These are phyloP conservation scores for Sanghuangporus weigelae DNA, from an alignment of 1,284 basidiomycete species.

Conservation along the genomic window DNA sequence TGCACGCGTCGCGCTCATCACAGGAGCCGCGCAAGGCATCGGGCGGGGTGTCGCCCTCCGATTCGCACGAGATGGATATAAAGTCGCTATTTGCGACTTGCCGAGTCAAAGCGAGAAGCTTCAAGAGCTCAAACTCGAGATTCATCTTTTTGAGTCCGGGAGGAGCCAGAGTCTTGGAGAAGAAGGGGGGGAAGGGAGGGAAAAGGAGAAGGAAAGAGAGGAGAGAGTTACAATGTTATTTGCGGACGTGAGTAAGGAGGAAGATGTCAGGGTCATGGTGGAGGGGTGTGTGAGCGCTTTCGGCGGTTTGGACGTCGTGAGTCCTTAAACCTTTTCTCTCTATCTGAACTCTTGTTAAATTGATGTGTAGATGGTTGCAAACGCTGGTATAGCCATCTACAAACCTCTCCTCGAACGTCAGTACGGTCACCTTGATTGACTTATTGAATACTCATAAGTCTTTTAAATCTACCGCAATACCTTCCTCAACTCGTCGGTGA, in stretches of 20 bases:
- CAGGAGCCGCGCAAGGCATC: conserved; percentile 23
- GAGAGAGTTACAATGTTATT: background rate
- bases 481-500: background rate
- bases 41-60: conserved; percentile 18
- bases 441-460: background rate
- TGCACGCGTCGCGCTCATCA: conserved; percentile 8
- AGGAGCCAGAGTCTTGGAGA: background rate
- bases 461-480: background rate
- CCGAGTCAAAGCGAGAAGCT: background rate
- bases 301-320: conserved; percentile 18
- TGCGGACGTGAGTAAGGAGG: conserved; percentile 16
- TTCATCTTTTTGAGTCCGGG: background rate
- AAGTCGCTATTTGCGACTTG: conserved; percentile 19
- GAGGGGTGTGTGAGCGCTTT: conserved; percentile 6
- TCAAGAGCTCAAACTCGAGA: background rate
- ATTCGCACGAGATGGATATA: conserved; percentile 19
- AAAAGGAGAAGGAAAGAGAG: background rate
- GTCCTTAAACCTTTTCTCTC: background rate
- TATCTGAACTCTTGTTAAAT: background rate
- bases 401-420: conserved; percentile 8
- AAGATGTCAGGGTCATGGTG: conserved; percentile 15
- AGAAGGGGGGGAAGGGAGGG: too few relatives aligned
- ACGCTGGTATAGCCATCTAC: conserved; percentile 16
- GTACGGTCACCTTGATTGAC: background rate
- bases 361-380: conserved; percentile 19